These are phyloP conservation scores for Bipolaris bicolor DNA, from an alignment of 2,329 filamentous ascomycete genomes.

Conservation along the genomic window DNA sequence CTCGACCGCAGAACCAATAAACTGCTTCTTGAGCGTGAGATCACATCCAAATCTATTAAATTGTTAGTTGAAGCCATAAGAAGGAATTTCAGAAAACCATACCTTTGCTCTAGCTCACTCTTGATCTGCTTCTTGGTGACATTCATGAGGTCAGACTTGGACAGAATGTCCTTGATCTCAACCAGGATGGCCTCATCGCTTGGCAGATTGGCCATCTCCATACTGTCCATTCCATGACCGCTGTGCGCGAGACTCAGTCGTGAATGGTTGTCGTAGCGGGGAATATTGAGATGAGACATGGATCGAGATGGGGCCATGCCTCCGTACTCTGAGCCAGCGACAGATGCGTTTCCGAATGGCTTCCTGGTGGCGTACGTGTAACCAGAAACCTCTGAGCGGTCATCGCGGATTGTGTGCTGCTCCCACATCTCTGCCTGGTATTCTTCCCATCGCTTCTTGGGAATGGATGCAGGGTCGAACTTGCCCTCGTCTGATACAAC, in stretches of 20 bases:
- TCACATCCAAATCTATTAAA: constrained; percentile 73
- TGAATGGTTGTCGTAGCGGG: constrained; percentile 53
- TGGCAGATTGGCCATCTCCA: constrained; percentile 80
- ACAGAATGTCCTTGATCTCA: constrained; percentile 92
- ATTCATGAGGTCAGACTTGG: constrained; percentile 92
- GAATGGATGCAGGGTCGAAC: constrained; percentile 90
- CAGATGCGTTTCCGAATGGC: constrained; percentile 57
- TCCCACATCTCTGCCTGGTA: constrained; percentile 99
- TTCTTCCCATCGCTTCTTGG: constrained; percentile 98
- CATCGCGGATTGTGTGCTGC: constrained; percentile 80
- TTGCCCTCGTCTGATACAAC: constrained; percentile 97
- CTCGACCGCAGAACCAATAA: constrained; percentile 66
- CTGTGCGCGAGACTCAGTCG: constrained; percentile 65
- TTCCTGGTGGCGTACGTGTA: constrained; percentile 89
- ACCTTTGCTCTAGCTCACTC: constrained; percentile 82
- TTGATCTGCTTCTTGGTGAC: constrained; percentile 99
- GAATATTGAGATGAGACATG: constrained; percentile 65
- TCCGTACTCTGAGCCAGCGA: constrained; percentile 69
- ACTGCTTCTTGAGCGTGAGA: constrained; percentile 85
- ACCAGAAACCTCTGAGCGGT: constrained; percentile 88
- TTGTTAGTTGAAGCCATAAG: constrained; percentile 22
- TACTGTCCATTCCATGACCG: constrained; percentile 55
- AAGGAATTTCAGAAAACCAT: constrained; percentile 16
- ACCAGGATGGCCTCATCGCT: constrained; percentile 87
- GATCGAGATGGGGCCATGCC: constrained; percentile 58